phyloP scores from a whole-genome alignment of 768 basidiomycete genomes.

The Naganishia vaughanmartiniae region DNA sequence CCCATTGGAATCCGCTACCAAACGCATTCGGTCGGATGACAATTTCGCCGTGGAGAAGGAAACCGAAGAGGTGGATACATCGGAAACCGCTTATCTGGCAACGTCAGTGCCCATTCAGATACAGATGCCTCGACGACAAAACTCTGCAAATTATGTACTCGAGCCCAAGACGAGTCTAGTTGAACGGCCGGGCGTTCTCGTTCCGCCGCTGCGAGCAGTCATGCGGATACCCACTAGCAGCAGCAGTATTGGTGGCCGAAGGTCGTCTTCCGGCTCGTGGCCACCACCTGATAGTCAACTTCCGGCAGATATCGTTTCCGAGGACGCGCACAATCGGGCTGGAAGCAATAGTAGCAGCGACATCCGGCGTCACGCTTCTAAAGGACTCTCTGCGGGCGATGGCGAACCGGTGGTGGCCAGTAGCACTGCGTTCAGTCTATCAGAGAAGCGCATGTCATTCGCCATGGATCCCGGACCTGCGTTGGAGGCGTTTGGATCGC shows the following conservation, averaged over 20 bases:
- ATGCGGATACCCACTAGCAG: slow-evolving; percentile 31
- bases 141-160: slow-evolving; percentile 14
- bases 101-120: slow-evolving; percentile 48
- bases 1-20: not conserved
- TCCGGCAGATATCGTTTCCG: not conserved
- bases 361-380: slow-evolving; percentile 13
- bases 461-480: slow-evolving; percentile 47
- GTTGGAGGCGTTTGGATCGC: slow-evolving; percentile 39
- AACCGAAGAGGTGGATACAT: slow-evolving; percentile 25
- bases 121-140: slow-evolving; percentile 32
- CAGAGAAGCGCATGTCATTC: slow-evolving; percentile 38
- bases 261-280: slow-evolving; percentile 5
- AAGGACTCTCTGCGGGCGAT: not conserved
- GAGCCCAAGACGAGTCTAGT: slow-evolving; percentile 45
- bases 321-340: slow-evolving; percentile 5
- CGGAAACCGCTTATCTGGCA: slow-evolving; percentile 35
- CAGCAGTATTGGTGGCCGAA: not conserved
- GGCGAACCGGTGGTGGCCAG: slow-evolving; percentile 14
- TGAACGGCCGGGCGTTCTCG: slow-evolving; percentile 43
- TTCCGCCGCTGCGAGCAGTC: slow-evolving; percentile 44
- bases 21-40: slow-evolving; percentile 2
- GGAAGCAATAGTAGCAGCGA: slow-evolving; percentile 15
- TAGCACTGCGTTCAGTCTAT: slow-evolving; percentile 31
- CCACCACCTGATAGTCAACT: not conserved
- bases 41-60: slow-evolving; percentile 9